A percentile compares a stretch with the other conserved stretches of the same genome.
These are phyloP conservation scores for Xylaria polymorpha DNA, from an alignment of 2,329 filamentous ascomycete genomes.

Conservation along the genomic window DNA sequence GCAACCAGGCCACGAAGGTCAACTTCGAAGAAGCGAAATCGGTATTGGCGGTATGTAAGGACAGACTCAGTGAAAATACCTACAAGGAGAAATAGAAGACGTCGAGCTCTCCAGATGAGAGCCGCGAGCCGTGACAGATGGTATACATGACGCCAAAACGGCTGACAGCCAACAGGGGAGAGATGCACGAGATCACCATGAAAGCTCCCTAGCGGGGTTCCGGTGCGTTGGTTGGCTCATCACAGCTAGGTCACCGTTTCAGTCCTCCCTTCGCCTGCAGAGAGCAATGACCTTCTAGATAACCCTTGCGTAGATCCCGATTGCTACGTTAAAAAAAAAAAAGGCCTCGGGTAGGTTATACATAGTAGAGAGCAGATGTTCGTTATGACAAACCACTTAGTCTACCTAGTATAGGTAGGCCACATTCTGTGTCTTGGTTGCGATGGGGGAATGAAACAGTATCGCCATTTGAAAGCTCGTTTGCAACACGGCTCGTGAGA, in stretches of 20 bases:
- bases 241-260: slow-evolving; percentile 29
- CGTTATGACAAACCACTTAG: neutral
- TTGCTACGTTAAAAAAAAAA: slow-evolving; percentile 10
- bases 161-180: slow-evolving; percentile 5
- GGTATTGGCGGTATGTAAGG: slow-evolving; percentile 30
- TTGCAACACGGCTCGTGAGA: slow-evolving; percentile 2
- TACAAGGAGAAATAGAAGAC: slow-evolving; percentile 23
- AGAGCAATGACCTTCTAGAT: slow-evolving; percentile 18
- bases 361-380: neutral
- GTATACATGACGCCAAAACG: neutral
- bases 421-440: slow-evolving; percentile 14
- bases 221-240: slow-evolving; percentile 21
- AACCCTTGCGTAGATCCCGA: slow-evolving; percentile 33
- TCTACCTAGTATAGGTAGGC: neutral
- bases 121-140: slow-evolving; percentile 1
- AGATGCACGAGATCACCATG: slow-evolving; percentile 29
- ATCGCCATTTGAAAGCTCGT: neutral
- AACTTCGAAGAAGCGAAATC: slow-evolving; percentile 47
- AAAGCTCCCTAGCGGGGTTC: slow-evolving; percentile 3
- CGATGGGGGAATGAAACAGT: slow-evolving; percentile 1
- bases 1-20: slow-evolving; percentile 49
- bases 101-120: slow-evolving; percentile 14
- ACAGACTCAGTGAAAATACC: slow-evolving; percentile 24
- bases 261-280: slow-evolving; percentile 26
- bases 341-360: neutral